Percentiles rank a stretch among this genome's conserved stretches.
Conservation (phyloP, 352 stramenopile genomes). For the Pythium aristosporum region DNA sequence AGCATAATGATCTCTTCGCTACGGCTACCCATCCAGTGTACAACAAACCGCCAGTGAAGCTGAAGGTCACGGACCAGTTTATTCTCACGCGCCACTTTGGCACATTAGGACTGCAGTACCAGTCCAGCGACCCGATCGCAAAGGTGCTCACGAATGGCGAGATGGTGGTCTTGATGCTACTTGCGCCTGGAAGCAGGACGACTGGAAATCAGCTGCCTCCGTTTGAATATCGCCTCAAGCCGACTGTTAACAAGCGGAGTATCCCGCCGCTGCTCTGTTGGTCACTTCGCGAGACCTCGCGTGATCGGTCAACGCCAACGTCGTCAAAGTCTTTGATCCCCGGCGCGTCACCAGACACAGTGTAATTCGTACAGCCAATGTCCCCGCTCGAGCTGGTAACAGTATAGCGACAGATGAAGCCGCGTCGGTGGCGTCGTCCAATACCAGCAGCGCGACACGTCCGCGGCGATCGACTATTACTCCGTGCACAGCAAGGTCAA, state of each 20-base stretch:
- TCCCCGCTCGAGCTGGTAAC: background rate
- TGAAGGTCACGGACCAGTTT: conserved; percentile 41
- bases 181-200: background rate
- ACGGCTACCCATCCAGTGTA: background rate
- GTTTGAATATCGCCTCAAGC: conserved; percentile 28
- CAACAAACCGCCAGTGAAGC: conserved; percentile 23
- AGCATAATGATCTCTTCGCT: conserved; percentile 51
- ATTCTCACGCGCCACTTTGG: conserved; percentile 41
- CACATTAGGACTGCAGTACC: conserved; percentile 27
- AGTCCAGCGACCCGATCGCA: conserved; percentile 23
- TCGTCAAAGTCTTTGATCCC: background rate
- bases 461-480: background rate
- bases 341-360: background rate
- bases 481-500: background rate
- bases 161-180: conserved; percentile 37
- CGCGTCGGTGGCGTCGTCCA: background rate
- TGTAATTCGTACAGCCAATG: background rate
- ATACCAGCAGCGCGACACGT: background rate
- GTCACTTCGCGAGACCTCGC: conserved; percentile 7
- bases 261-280: conserved; percentile 19
- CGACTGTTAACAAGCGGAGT: conserved; percentile 16
- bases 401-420: background rate
- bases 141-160: conserved; percentile 39
- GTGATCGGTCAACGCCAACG: background rate
- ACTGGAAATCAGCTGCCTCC: background rate